Evolutionary conservation across 2,329 filamentous ascomycete species (phyloP).

Genomic region (Botrytis paeoniae): DNA sequence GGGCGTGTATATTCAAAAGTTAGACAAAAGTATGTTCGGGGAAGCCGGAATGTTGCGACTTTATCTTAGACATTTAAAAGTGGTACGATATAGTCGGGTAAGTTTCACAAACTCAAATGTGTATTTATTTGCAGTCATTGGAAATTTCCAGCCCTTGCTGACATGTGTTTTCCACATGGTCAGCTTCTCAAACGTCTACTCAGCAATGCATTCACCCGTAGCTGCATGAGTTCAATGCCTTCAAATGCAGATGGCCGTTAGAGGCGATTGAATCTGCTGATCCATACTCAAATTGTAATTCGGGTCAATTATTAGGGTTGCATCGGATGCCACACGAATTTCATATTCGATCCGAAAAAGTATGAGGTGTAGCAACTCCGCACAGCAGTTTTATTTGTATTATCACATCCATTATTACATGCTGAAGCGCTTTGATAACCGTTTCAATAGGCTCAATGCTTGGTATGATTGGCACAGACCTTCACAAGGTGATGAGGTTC

Average conservation of each 20-base stretch:
- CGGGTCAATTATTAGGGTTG: neutral
- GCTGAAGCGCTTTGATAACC: slow-evolving; percentile 10
- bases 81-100: neutral
- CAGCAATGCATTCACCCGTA: slow-evolving; percentile 1
- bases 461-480: slow-evolving; percentile 10
- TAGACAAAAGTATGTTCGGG: slow-evolving; percentile 15
- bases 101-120: neutral
- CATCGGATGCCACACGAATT: slow-evolving; percentile 7
- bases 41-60: slow-evolving; percentile 3
- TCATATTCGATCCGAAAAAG: slow-evolving; percentile 12
- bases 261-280: neutral
- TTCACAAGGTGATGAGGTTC: slow-evolving; percentile 4
- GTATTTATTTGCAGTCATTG: slow-evolving; percentile 1
- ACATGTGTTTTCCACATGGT: slow-evolving; percentile 16
- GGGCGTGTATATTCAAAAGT: slow-evolving; percentile 17
- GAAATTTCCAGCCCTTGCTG: slow-evolving; percentile 1
- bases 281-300: neutral
- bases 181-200: slow-evolving; percentile 3
- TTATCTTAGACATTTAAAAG: slow-evolving; percentile 1
- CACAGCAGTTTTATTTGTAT: slow-evolving; percentile 13
- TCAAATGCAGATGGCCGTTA: slow-evolving; percentile 9
- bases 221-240: slow-evolving; percentile 1
- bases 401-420: slow-evolving; percentile 7
- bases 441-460: slow-evolving; percentile 6
- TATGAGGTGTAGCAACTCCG: neutral